Evolutionary conservation across 768 basidiomycete genomes (phyloP).

Genomic region (Boletellus emodensis): DNA sequence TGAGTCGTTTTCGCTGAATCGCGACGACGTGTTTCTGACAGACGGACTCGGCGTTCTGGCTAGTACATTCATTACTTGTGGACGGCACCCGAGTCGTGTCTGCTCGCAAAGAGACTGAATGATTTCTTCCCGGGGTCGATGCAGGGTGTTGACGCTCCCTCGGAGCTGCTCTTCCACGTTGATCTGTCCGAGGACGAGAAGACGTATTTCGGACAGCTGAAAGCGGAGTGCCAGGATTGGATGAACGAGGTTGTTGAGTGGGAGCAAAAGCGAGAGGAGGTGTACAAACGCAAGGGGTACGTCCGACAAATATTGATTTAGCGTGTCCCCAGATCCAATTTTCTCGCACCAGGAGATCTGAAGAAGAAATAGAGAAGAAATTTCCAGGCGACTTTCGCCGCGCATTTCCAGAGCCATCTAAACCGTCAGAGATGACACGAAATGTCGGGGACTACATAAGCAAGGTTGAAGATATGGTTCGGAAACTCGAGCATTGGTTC

Average conservation of each 20-base stretch:
- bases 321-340: background rate
- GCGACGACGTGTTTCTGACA: background rate
- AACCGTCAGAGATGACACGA: constrained; percentile 6
- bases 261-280: constrained; percentile 15
- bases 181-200: constrained; percentile 24
- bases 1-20: constrained; percentile 3
- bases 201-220: constrained; percentile 13
- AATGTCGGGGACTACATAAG: constrained; percentile 25
- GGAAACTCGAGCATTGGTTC: constrained; percentile 25
- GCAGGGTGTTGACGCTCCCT: constrained; percentile 7
- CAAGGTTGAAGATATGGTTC: constrained; percentile 25
- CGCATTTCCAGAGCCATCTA: constrained; percentile 18
- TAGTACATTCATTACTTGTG: constrained; percentile 29
- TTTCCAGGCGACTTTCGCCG: constrained; percentile 24
- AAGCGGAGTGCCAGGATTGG: constrained; percentile 19
- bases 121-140: constrained; percentile 31
- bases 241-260: constrained; percentile 16
- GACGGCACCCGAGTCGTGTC: constrained; percentile 26
- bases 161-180: constrained; percentile 21
- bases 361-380: constrained; percentile 7
- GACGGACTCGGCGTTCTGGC: background rate
- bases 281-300: constrained; percentile 7
- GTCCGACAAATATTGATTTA: background rate
- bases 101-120: constrained; percentile 17
- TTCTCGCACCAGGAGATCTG: constrained; percentile 6